Conservation (phyloP, 2,329 filamentous ascomycete genomes). For the Pyrenochaeta sp. region DNA sequence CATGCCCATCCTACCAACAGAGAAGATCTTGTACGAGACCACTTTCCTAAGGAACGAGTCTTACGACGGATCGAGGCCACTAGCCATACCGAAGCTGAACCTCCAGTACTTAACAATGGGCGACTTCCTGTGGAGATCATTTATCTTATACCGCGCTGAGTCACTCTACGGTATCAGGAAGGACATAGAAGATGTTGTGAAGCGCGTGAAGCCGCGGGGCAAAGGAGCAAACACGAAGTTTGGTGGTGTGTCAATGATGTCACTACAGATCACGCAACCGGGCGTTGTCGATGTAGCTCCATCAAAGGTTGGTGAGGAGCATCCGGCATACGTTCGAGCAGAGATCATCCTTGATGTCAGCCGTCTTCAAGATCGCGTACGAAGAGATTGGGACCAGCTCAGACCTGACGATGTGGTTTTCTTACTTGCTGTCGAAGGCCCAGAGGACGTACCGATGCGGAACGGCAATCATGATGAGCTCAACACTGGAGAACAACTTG, state of each 20-base stretch:
- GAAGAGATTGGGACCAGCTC: conserved; percentile 88
- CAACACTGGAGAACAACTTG: conserved; percentile 67
- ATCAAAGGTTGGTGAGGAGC: conserved; percentile 80
- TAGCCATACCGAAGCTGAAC: conserved; percentile 93
- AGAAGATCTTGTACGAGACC: conserved; percentile 79
- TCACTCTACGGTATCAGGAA: conserved; percentile 93
- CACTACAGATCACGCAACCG: conserved; percentile 83
- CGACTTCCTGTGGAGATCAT: conserved; percentile 96
- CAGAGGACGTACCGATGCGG: conserved; percentile 59
- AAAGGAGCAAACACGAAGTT: conserved; percentile 75
- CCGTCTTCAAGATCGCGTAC: conserved; percentile 76
- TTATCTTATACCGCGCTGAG: conserved; percentile 87
- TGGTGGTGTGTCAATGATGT: conserved; percentile 89
- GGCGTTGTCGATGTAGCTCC: conserved; percentile 87
- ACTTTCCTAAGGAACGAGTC: conserved; percentile 81
- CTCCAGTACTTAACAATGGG: conserved; percentile 94
- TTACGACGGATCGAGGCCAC: conserved; percentile 85
- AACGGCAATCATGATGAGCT: conserved; percentile 62
- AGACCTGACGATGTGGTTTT: conserved; percentile 90
- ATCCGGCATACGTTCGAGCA: conserved; percentile 83
- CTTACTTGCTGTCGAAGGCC: conserved; percentile 76
- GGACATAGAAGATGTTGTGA: conserved; percentile 84
- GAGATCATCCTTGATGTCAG: conserved; percentile 87
- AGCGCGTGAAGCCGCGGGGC: conserved; percentile 76
- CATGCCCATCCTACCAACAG: conserved; percentile 83